Evolutionary conservation across 1,284 basidiomycete species (phyloP).

Genomic region (Boletus smithii): DNA sequence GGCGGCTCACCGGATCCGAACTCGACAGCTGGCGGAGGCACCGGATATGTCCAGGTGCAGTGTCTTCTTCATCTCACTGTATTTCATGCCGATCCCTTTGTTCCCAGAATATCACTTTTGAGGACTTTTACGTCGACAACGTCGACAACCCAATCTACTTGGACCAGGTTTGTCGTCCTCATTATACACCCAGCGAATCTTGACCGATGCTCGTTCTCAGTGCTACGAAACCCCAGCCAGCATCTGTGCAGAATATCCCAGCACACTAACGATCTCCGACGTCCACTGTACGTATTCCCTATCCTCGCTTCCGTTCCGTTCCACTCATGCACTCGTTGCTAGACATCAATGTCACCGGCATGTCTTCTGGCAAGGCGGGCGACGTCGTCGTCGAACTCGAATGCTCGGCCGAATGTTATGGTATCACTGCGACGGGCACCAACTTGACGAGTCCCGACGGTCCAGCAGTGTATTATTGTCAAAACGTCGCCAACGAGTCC

Average conservation of each 20-base stretch:
- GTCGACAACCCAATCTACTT: slow-evolving; percentile 43
- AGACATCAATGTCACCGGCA: slow-evolving; percentile 33
- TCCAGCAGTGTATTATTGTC: slow-evolving; percentile 16
- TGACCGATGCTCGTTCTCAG: slow-evolving; percentile 21
- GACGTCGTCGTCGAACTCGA: slow-evolving; percentile 34
- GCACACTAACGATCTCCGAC: slow-evolving; percentile 36
- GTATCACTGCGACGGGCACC: slow-evolving; percentile 18
- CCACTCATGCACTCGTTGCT: background rate
- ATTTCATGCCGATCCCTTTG: background rate
- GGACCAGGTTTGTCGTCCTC: slow-evolving; percentile 10
- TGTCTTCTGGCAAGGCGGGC: slow-evolving; percentile 32
- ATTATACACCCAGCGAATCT: background rate
- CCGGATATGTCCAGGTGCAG: slow-evolving; percentile 33
- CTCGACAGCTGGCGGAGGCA: slow-evolving; percentile 34
- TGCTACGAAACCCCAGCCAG: slow-evolving; percentile 38
- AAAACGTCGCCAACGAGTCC: slow-evolving; percentile 19
- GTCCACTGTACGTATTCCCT: slow-evolving; percentile 20
- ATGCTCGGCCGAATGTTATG: slow-evolving; percentile 30
- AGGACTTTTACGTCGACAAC: slow-evolving; percentile 37
- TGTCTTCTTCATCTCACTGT: background rate
- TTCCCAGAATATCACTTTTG: slow-evolving; percentile 39
- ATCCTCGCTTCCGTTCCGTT: slow-evolving; percentile 6
- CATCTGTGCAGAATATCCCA: slow-evolving; percentile 35
- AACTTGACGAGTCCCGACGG: slow-evolving; percentile 13
- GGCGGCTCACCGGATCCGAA: slow-evolving; percentile 23